These are phyloP conservation scores for Centella asiatica DNA, from an alignment of 129 eudicot genomes.

Conservation along the genomic window DNA sequence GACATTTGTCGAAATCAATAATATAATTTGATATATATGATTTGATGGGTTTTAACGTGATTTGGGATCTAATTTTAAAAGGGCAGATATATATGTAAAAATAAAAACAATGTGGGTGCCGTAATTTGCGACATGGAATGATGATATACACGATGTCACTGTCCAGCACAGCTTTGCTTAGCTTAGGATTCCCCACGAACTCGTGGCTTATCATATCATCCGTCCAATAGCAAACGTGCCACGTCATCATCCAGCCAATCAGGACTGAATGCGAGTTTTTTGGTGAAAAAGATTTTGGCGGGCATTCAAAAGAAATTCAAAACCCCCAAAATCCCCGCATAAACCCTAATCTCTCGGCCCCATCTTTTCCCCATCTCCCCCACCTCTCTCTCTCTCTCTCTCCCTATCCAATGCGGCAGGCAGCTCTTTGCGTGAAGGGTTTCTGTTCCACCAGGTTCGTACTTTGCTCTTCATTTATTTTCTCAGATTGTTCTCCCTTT, in stretches of 20 bases:
- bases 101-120: background rate
- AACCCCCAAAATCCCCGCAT: slow-evolving; percentile 14
- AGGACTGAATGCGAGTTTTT: too few species aligned
- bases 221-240: background rate
- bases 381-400: background rate
- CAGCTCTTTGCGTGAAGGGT: background rate
- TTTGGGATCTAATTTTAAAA: too few species aligned
- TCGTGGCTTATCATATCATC: background rate
- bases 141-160: background rate
- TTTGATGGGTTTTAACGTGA: too few species aligned
- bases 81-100: too few species aligned
- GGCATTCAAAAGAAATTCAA: slow-evolving; percentile 55
- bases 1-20: too few species aligned
- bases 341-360: slow-evolving; percentile 63
- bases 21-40: too few species aligned
- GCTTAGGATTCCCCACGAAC: background rate
- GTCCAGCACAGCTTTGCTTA: too few species aligned
- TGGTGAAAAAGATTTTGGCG: slow-evolving; percentile 37
- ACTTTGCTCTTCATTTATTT: background rate
- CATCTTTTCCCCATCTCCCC: slow-evolving; percentile 14
- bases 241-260: background rate
- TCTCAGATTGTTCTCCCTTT: background rate
- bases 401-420: slow-evolving; percentile 9
- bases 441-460: slow-evolving; percentile 19
- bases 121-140: background rate